Percentiles rank a stretch among this genome's conserved stretches.
Evolutionary conservation across 1,284 basidiomycete species (phyloP).

Genomic region (Sanghuangporus sanghuang): DNA sequence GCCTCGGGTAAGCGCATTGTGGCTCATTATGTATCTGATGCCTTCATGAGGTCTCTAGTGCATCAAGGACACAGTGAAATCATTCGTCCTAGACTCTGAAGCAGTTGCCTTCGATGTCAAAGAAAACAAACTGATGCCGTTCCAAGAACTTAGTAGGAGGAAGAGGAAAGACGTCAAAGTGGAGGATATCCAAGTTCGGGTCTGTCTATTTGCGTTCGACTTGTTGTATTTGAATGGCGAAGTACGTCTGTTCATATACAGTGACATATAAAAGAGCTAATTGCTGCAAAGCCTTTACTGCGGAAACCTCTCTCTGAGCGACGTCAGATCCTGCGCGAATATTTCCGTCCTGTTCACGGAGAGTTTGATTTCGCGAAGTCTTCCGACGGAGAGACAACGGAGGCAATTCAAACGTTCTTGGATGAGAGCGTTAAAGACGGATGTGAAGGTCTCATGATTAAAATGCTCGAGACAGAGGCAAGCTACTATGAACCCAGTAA

Average conservation of each 20-base stretch:
- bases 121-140: constrained; percentile 84
- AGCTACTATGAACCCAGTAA: constrained; percentile 95
- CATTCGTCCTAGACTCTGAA: constrained; percentile 94
- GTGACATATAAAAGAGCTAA: constrained; percentile 7
- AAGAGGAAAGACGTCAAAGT: constrained; percentile 98
- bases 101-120: constrained; percentile 92
- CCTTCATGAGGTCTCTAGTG: constrained; percentile 46
- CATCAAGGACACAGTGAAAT: constrained; percentile 75
- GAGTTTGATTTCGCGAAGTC: constrained; percentile 94
- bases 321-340: constrained; percentile 68
- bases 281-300: constrained; percentile 49
- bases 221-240: constrained; percentile 92
- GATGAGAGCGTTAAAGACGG: constrained; percentile 97
- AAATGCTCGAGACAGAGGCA: constrained; percentile 90
- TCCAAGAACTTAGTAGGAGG: constrained; percentile 93
- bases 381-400: constrained; percentile 84
- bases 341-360: constrained; percentile 80
- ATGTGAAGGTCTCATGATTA: constrained; percentile 99
- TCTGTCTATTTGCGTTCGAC: constrained; percentile 95
- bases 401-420: constrained; percentile 93
- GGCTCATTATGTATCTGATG: neutral
- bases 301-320: constrained; percentile 69
- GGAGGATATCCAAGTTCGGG: constrained; percentile 93
- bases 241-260: constrained; percentile 40
- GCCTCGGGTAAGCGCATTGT: constrained; percentile 56